Percentiles rank a stretch among this genome's conserved stretches.
phyloP scores from a whole-genome alignment of 805 yeast genomes.

The Cyberlindnera maritima region DNA sequence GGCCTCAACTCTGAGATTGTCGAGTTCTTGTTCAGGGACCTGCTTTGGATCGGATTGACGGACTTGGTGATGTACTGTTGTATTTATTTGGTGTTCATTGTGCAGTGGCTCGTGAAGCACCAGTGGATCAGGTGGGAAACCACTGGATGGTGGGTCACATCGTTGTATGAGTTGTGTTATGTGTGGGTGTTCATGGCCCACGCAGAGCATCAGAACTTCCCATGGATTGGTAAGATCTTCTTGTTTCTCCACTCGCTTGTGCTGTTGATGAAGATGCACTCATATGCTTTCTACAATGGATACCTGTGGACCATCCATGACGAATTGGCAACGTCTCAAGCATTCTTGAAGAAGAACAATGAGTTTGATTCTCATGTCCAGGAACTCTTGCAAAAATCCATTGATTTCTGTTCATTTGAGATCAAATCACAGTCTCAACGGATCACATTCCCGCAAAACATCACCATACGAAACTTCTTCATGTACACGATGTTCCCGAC shows the following conservation, averaged over 20 bases:
- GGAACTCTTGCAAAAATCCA: constrained; percentile 39
- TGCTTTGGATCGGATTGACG: constrained; percentile 65
- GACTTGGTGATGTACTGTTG: constrained; percentile 74
- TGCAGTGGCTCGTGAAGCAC: constrained; percentile 54
- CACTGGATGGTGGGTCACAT: constrained; percentile 63
- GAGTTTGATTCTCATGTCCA: constrained; percentile 29
- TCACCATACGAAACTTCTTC: constrained; percentile 64
- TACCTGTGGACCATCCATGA: constrained; percentile 66
- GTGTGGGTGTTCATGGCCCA: constrained; percentile 51
- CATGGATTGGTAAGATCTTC: constrained; percentile 92
- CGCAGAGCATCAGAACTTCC: constrained; percentile 56
- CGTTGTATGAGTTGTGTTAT: constrained; percentile 52
- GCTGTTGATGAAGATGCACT: constrained; percentile 91
- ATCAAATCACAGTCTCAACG: constrained; percentile 51
- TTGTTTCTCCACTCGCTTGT: constrained; percentile 82
- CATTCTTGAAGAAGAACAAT: constrained; percentile 38
- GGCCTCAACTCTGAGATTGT: constrained; percentile 56
- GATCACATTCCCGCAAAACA: constrained; percentile 66
- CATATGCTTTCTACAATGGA: constrained; percentile 90
- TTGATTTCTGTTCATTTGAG: constrained; percentile 72
- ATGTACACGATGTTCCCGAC: constrained; percentile 87
- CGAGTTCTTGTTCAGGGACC: constrained; percentile 53
- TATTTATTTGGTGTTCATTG: constrained; percentile 54
- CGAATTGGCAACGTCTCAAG: constrained; percentile 52
- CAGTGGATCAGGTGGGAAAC: constrained; percentile 55